Evolutionary conservation across 768 basidiomycete species (phyloP), one percentile per base, ranked within the genome.

Genomic region (Lactarius hengduanensis): DNA sequence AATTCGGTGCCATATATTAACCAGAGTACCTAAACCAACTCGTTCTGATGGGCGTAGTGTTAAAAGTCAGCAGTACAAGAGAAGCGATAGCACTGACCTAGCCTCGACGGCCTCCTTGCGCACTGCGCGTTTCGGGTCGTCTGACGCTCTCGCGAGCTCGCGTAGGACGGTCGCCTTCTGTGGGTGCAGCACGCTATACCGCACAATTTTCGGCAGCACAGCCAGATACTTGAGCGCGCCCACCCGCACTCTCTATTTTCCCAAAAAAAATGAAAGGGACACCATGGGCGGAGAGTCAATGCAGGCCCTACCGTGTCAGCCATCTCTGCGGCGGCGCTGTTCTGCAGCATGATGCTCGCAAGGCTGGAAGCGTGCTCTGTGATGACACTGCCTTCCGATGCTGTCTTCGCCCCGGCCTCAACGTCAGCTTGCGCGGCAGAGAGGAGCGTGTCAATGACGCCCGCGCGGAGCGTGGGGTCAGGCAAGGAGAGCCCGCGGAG

Each of bases 91-190:
- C 41, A 63, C 66, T 10, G 26, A 82, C 83, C 89, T 73, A 40
- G 94, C 89, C 70, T 94, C 88, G 3, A 98, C 97, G 1, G 95
- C 96, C 72, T 91, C 92, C 71, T 86, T 88, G 61, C 97, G 82
- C 9, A 99, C 95, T 2, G 78, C 77, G 65, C 91, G 81, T 74
- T 89, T 90, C n/a, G 92, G 92, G 77, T 98, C 97, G 74, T 98
- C 97, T 57, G 98, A 76, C 4, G 83, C 85, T 67, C 82, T 86
- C 0, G 83, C 88, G 32, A 99, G 80, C 66, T 89, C 87, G 43
- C 86, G 86, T 59, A 98, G 75, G 28, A 97, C 90, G 0, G 73
- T 78, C 2, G 84, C 65, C 76, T 94, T 98, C 72, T 86, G 82
- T 1, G 91, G 88, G 73, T 96, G 94, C 45, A 99, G 80, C 15